Conservation (phyloP, 1,284 basidiomycete species). For the Ceratobasidium sp. region DNA sequence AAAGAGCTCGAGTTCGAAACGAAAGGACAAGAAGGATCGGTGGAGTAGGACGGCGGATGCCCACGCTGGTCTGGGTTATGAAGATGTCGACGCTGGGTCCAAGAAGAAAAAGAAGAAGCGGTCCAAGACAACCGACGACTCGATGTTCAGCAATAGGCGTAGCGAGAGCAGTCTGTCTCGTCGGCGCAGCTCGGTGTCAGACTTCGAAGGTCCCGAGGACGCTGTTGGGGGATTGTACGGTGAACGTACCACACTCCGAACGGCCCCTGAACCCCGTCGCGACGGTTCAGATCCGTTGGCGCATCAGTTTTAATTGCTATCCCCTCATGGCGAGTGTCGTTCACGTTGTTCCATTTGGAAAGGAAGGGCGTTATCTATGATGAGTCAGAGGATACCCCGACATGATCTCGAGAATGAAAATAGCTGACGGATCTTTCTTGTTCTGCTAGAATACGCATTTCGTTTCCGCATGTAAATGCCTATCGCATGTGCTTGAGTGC, state of each 20-base stretch:
- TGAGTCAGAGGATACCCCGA: slow-evolving; percentile 27
- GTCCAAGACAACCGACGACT: slow-evolving; percentile 57
- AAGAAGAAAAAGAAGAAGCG: slow-evolving; percentile 55
- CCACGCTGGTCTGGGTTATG: slow-evolving; percentile 56
- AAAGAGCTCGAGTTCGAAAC: slow-evolving; percentile 52
- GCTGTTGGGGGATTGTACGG: slow-evolving; percentile 69
- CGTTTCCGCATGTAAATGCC: slow-evolving; percentile 10
- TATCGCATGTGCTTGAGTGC: slow-evolving; percentile 19
- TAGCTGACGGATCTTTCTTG: not conserved
- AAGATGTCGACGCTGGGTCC: slow-evolving; percentile 51
- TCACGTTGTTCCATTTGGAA: slow-evolving; percentile 2
- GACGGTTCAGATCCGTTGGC: slow-evolving; percentile 54
- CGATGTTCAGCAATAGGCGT: slow-evolving; percentile 30
- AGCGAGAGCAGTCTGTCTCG: slow-evolving; percentile 48
- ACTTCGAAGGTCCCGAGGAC: slow-evolving; percentile 70
- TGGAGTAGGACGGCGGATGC: slow-evolving; percentile 85
- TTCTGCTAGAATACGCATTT: slow-evolving; percentile 27
- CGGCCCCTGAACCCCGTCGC: slow-evolving; percentile 28
- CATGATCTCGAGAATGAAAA: slow-evolving; percentile 16
- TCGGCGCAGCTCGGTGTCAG: slow-evolving; percentile 53
- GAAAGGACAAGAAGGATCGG: slow-evolving; percentile 77
- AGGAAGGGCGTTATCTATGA: slow-evolving; percentile 25
- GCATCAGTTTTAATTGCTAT: slow-evolving; percentile 56
- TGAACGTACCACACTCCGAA: slow-evolving; percentile 43
- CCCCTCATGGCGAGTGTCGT: not conserved